Percentiles rank a stretch among this genome's conserved stretches.
These are phyloP conservation scores for Melianthus villosus DNA, from an alignment of 441 rosid species.

Conservation along the genomic window DNA sequence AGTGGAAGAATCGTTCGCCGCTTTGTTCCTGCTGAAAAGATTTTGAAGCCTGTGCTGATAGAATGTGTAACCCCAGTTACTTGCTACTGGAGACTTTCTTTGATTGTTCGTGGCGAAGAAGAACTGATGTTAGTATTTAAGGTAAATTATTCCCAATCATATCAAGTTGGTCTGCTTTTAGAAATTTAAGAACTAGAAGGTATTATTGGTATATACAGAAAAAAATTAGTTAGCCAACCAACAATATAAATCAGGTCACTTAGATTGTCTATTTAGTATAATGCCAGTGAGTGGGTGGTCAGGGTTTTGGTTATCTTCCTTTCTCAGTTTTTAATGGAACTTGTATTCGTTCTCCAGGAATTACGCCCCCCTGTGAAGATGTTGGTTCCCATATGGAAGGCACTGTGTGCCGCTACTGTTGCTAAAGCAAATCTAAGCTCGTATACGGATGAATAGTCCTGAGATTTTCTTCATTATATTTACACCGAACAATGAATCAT, in stretches of 20 bases:
- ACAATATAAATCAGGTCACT: too few species aligned
- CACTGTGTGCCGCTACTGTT: conserved; percentile 41
- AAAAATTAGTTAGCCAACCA: too few species aligned
- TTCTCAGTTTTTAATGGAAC: not conserved
- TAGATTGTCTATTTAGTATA: too few species aligned
- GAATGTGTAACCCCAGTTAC: conserved; percentile 69
- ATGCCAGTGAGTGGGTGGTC: not conserved
- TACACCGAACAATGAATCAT: too few species aligned
- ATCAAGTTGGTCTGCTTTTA: too few species aligned
- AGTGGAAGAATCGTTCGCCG: conserved; percentile 48
- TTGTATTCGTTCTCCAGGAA: conserved; percentile 28
- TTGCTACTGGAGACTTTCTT: conserved; percentile 73
- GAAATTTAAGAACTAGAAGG: too few species aligned
- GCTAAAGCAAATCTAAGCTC: too few species aligned
- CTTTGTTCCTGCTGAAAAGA: conserved; percentile 51
- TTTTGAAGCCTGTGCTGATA: conserved; percentile 58
- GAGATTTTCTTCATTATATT: too few species aligned
- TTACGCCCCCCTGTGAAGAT: conserved; percentile 63
- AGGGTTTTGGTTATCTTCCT: not conserved
- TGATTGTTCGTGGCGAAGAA: conserved; percentile 45
- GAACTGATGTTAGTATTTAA: conserved; percentile 50
- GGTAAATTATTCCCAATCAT: conserved; percentile 25
- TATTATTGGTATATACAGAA: too few species aligned
- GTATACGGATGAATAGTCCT: too few species aligned
- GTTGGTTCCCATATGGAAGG: conserved; percentile 74